Conservation (phyloP, 1,284 basidiomycete genomes). For the Cystobasidium slooffiae region DNA sequence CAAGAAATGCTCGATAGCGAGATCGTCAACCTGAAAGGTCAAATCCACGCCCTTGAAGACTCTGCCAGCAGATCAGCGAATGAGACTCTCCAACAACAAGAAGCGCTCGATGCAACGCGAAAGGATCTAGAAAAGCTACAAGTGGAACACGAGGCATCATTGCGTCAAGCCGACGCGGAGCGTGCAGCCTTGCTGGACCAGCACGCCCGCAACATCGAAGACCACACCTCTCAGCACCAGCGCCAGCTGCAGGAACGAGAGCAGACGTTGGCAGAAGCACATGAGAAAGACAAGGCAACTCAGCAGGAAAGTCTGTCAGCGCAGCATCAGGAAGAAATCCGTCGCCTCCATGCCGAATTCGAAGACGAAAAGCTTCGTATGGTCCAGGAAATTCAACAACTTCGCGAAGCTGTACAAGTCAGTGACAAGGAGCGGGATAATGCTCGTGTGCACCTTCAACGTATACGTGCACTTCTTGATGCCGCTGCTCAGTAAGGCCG, state of each 20-base stretch:
- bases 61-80: no score
- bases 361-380: not conserved
- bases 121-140: no score
- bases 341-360: not conserved
- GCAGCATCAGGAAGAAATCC: not conserved
- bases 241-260: not conserved
- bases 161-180: not conserved
- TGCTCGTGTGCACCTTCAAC: conserved; percentile 6
- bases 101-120: no score
- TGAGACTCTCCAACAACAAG: no score
- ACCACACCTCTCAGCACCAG: not conserved
- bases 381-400: not conserved
- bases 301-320: not conserved
- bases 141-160: no score
- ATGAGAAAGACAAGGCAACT: no score
- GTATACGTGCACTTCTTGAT: not conserved
- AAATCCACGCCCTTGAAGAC: no score
- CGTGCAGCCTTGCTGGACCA: not conserved
- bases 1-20: not conserved
- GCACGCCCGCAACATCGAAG: not conserved
- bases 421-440: conserved; percentile 18
- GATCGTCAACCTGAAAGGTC: no score
- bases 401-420: conserved; percentile 12
- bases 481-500: not conserved
- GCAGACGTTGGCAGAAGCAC: not conserved